A percentile compares a stretch with the other conserved stretches of the same genome.
Evolutionary conservation across 2,329 filamentous ascomycete species (phyloP).

Genomic region (Botryosphaeria dothidea): DNA sequence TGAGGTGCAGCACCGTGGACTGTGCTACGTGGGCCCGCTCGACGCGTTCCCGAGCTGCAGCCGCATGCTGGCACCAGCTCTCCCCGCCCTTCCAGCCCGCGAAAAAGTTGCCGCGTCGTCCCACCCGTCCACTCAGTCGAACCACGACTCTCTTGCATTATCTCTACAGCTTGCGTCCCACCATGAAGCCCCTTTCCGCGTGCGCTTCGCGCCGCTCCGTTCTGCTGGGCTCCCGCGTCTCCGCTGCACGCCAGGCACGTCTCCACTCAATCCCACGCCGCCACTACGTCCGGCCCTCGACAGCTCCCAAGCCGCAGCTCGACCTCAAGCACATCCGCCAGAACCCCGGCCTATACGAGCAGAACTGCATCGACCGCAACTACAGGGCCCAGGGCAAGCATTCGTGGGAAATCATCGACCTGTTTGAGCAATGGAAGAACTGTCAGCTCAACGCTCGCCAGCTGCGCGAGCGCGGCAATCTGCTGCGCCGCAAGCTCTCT

Average conservation of each 20-base stretch:
- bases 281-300: constrained; percentile 59
- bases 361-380: constrained; percentile 84
- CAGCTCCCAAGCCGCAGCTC: constrained; percentile 75
- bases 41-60: constrained; percentile 9
- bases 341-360: constrained; percentile 75
- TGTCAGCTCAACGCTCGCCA: constrained; percentile 61
- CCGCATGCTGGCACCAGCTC: constrained; percentile 17
- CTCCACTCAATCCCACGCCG: constrained; percentile 31
- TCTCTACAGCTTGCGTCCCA: background rate
- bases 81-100: background rate
- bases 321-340: constrained; percentile 90
- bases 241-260: background rate
- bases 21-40: constrained; percentile 3
- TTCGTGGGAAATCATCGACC: constrained; percentile 55
- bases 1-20: background rate
- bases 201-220: constrained; percentile 23
- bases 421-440: constrained; percentile 47
- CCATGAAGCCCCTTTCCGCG: constrained; percentile 29
- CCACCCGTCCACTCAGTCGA: constrained; percentile 8
- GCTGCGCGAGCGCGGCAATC: constrained; percentile 67
- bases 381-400: constrained; percentile 61
- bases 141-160: constrained; percentile 3
- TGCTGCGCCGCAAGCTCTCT: constrained; percentile 55
- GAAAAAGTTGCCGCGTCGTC: constrained; percentile 14
- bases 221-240: constrained; percentile 8